phyloP scores from a whole-genome alignment of 495 filamentous ascomycete species.

The Entonaema liquescens region DNA sequence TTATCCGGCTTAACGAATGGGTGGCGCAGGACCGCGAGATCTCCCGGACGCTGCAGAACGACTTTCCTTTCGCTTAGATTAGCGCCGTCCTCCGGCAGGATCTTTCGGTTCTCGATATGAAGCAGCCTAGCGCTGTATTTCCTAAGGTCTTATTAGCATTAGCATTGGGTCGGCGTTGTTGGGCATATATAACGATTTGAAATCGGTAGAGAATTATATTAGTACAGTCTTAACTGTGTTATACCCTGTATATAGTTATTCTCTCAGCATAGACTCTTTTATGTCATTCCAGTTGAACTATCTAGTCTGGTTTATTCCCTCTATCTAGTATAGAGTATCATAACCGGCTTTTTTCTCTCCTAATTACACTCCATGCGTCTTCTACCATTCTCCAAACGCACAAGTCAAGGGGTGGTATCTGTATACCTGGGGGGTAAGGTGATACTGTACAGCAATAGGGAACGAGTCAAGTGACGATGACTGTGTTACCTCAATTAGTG shows the following conservation, averaged over 20 bases:
- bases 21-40: constrained; percentile 37
- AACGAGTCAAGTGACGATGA: too few relatives aligned
- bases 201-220: not conserved
- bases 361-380: too few relatives aligned
- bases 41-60: constrained; percentile 6
- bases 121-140: not conserved
- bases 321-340: not conserved
- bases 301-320: not conserved
- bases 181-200: not conserved
- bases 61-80: not conserved
- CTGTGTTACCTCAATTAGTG: too few relatives aligned
- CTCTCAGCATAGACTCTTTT: not conserved
- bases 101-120: not conserved
- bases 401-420: too few relatives aligned
- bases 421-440: too few relatives aligned
- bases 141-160: not conserved
- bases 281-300: not conserved
- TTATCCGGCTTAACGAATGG: constrained; percentile 43
- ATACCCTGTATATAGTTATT: not conserved
- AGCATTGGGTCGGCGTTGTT: not conserved
- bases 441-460: too few relatives aligned
- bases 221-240: not conserved
- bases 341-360: not conserved
- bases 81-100: not conserved
- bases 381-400: too few relatives aligned